These are phyloP conservation scores for Lobosporangium transversale DNA, from an alignment of 192 early-diverging fungal species.

Conservation along the genomic window DNA sequence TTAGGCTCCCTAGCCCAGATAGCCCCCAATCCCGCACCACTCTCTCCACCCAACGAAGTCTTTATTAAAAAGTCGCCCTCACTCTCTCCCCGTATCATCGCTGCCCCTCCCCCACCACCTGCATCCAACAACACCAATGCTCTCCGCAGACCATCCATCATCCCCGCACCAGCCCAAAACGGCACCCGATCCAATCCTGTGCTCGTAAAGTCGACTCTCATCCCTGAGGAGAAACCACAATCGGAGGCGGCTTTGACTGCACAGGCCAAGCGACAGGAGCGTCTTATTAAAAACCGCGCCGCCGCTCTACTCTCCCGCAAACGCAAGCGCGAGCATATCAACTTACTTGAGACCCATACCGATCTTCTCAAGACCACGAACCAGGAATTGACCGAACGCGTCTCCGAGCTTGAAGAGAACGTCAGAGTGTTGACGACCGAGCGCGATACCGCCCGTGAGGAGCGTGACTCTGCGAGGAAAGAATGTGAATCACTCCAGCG, in stretches of 20 bases:
- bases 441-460: constrained; percentile 49
- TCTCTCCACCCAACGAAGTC: constrained; percentile 31
- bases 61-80: constrained; percentile 35
- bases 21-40: constrained; percentile 47
- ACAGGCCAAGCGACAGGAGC: constrained; percentile 80
- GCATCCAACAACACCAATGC: constrained; percentile 9
- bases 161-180: constrained; percentile 47
- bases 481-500: constrained; percentile 29
- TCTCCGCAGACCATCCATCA: constrained; percentile 49
- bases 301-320: constrained; percentile 88
- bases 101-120: constrained; percentile 9
- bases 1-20: constrained; percentile 33
- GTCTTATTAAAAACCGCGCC: constrained; percentile 93
- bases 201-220: constrained; percentile 43
- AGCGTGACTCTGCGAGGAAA: constrained; percentile 48
- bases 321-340: constrained; percentile 89
- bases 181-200: constrained; percentile 43
- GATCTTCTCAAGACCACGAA: constrained; percentile 66
- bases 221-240: constrained; percentile 47
- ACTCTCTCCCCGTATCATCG: constrained; percentile 39
- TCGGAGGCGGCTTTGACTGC: constrained; percentile 56
- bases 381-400: constrained; percentile 64
- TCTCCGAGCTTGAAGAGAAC: constrained; percentile 65
- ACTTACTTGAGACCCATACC: constrained; percentile 71
- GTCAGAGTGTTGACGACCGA: constrained; percentile 67